These are phyloP conservation scores for Nigrograna mackinnonii DNA, from an alignment of 2,329 filamentous ascomycete genomes.

Conservation along the genomic window DNA sequence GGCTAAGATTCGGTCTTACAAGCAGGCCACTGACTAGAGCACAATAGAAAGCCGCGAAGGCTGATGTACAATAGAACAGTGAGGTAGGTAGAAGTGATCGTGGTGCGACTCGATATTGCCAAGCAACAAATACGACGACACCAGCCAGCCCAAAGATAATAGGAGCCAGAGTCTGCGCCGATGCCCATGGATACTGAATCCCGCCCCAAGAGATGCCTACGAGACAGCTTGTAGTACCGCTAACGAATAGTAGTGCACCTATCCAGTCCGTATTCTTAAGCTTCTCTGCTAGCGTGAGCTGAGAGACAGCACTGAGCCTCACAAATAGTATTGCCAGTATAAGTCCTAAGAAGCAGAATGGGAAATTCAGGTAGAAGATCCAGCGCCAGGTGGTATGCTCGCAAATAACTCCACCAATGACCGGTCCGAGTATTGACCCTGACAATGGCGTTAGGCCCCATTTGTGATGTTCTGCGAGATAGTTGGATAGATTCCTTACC, in stretches of 20 bases:
- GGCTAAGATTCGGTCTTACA: constrained; percentile 28
- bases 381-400: constrained; percentile 60
- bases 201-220: constrained; percentile 50
- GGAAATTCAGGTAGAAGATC: constrained; percentile 68
- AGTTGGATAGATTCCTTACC: constrained; percentile 38
- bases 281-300: constrained; percentile 23
- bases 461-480: not conserved
- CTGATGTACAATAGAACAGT: constrained; percentile 41
- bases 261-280: constrained; percentile 45
- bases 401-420: constrained; percentile 55
- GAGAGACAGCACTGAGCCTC: constrained; percentile 18
- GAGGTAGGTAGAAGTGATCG: constrained; percentile 42
- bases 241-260: constrained; percentile 44
- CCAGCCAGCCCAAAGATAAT: constrained; percentile 38
- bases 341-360: constrained; percentile 48
- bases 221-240: constrained; percentile 42
- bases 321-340: constrained; percentile 25
- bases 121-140: constrained; percentile 37
- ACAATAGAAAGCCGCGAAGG: constrained; percentile 44
- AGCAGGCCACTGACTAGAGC: constrained; percentile 49
- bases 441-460: not conserved
- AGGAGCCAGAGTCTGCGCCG: constrained; percentile 44
- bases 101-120: constrained; percentile 37
- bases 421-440: constrained; percentile 49
- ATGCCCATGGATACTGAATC: constrained; percentile 41